Evolutionary conservation across 768 basidiomycete genomes (phyloP), one percentile per base, ranked within the genome.

Genomic region (Cytidiella melzeri): DNA sequence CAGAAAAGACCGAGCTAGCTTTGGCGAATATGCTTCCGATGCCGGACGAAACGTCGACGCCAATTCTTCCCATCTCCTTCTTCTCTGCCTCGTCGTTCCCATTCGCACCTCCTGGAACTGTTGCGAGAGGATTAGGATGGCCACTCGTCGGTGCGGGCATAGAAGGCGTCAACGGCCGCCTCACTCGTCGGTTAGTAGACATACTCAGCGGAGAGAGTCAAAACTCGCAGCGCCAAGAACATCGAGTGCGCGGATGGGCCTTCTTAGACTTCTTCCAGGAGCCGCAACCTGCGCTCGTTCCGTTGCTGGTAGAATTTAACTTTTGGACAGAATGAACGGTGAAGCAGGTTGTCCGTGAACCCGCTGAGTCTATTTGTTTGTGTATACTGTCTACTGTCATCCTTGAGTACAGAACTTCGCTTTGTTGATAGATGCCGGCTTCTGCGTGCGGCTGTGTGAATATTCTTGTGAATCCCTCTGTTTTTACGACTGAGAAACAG

Each of bases 61-160:
- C 76, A 6, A 72, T 72, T 2, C 74, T 94, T 15, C 76, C 82
- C 18, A 84, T 97, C 39, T 77, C 88, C 1, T 96, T 80, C 67
- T 74, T 87, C 59, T 92, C 91, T 23, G 93, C 90, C 0, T 71
- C 87, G 0, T 81, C 81, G 6, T 76, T 93, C 63, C 92, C 92
- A 1, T 69, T 93, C 12, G 87, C 91, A 1, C 68, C 86, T 19
- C 94, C 93, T 5, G 74, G 84, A 4, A 68, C 74, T 9, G 72
- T 95, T 20, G 89, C 94, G 4, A 78, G 77, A 55, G 93, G 93
- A 0, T 81, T 91, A 58, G 91, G 92, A 12, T 92, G 83, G 83
- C 89, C 90, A 0, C 68, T 73, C 30, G 70, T 75, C 67, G 83
- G 84, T 2, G 59, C 92, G 5, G 92, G 92, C 4, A 71, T 92